Conservation (phyloP, 495 filamentous ascomycete genomes). For the Xylaria curta region DNA sequence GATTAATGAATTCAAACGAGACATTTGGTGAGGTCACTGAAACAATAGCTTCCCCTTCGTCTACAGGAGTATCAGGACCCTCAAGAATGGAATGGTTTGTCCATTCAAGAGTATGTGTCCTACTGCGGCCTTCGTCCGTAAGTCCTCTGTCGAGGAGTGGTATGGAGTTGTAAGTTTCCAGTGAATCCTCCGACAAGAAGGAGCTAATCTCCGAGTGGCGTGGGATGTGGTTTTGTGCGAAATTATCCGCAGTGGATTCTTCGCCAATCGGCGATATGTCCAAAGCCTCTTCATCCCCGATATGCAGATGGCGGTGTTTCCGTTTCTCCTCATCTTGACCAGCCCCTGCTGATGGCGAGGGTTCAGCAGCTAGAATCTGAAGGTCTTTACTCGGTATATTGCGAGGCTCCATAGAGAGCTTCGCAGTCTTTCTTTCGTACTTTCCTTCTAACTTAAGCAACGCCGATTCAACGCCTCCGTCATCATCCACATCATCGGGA, state of each 20-base stretch:
- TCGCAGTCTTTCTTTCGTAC: slow-evolving; percentile 63
- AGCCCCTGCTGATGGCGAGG: slow-evolving; percentile 26
- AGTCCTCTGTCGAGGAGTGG: slow-evolving; percentile 78
- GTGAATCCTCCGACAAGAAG: slow-evolving; percentile 56
- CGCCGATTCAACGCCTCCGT: slow-evolving; percentile 93
- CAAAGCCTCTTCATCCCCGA: slow-evolving; percentile 46
- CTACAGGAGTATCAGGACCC: slow-evolving; percentile 41
- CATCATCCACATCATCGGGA: slow-evolving; percentile 80
- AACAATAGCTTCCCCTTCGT: slow-evolving; percentile 39
- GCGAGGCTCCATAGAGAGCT: slow-evolving; percentile 48
- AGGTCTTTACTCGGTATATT: slow-evolving; percentile 30
- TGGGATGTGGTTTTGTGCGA: slow-evolving; percentile 26
- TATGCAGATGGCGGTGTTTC: slow-evolving; percentile 54
- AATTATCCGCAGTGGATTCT: slow-evolving; percentile 13
- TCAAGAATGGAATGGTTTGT: slow-evolving; percentile 53
- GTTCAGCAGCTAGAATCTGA: slow-evolving; percentile 23
- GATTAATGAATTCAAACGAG: slow-evolving; percentile 57
- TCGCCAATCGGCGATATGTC: slow-evolving; percentile 31
- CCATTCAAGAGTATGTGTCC: slow-evolving; percentile 50
- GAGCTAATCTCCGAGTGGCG: slow-evolving; percentile 46
- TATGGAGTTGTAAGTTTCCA: slow-evolving; percentile 73
- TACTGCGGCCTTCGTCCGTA: slow-evolving; percentile 60
- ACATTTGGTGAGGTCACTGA: slow-evolving; percentile 40
- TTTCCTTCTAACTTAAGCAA: slow-evolving; percentile 92
- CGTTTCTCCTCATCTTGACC: slow-evolving; percentile 49